These are phyloP conservation scores for Auricularia cornea DNA, from an alignment of 768 basidiomycete genomes.

Conservation along the genomic window DNA sequence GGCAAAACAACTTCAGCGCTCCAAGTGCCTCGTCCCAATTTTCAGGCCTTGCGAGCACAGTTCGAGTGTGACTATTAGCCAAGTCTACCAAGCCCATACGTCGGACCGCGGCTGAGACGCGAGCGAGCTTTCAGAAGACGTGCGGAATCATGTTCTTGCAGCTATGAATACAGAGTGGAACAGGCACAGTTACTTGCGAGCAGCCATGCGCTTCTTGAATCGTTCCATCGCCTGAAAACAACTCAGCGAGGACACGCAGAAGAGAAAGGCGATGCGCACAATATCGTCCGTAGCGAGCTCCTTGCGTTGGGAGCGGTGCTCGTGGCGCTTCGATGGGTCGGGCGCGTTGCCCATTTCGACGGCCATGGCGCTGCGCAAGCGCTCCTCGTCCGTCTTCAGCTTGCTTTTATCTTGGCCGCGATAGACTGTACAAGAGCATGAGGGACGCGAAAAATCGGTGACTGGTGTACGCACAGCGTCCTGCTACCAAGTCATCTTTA, in stretches of 20 bases:
- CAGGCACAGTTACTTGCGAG: neutral
- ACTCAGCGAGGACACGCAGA: neutral
- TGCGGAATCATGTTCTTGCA: no score
- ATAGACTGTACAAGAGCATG: slow-evolving; percentile 47
- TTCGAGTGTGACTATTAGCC: no score
- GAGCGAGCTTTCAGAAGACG: no score
- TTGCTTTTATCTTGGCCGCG: slow-evolving; percentile 50
- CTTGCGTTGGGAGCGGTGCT: slow-evolving; percentile 34
- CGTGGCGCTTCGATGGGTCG: slow-evolving; percentile 1
- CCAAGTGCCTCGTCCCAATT: no score
- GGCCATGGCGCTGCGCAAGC: slow-evolving; percentile 23
- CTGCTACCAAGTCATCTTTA: slow-evolving; percentile 71
- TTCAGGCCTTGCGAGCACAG: no score
- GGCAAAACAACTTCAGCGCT: no score
- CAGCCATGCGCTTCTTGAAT: slow-evolving; percentile 81
- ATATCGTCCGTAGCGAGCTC: slow-evolving; percentile 89
- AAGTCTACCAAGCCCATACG: no score
- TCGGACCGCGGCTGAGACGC: no score
- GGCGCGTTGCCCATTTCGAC: slow-evolving; percentile 2
- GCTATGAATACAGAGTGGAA: no score
- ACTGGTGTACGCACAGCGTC: slow-evolving; percentile 59
- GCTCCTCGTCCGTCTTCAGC: slow-evolving; percentile 28
- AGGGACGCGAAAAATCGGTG: neutral
- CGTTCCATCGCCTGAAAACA: slow-evolving; percentile 76
- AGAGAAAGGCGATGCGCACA: slow-evolving; percentile 35